phyloP scores from a whole-genome alignment of 345 rosid species.

The Microthlaspi erraticum region DNA sequence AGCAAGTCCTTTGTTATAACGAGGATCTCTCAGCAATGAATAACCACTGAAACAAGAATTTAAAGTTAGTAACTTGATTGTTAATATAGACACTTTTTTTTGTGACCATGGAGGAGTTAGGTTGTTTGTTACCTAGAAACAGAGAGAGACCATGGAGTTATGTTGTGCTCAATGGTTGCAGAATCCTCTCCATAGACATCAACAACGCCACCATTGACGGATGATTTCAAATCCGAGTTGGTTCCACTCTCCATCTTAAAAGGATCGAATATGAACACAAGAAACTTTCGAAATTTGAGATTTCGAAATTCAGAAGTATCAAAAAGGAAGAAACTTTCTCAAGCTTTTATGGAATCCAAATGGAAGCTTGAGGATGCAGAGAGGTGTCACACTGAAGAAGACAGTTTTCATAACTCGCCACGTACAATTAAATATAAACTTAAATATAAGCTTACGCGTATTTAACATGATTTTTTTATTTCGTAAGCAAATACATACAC shows the following conservation, averaged over 20 bases:
- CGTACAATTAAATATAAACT: constrained; percentile 19
- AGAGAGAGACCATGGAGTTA: constrained; percentile 89
- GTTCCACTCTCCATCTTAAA: constrained; percentile 61
- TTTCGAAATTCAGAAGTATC: neutral
- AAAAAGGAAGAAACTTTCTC: neutral
- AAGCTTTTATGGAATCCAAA: constrained; percentile 16
- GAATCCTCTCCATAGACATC: constrained; percentile 84
- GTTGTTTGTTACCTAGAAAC: constrained; percentile 67
- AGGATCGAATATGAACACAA: constrained; percentile 6
- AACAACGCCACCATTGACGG: constrained; percentile 71
- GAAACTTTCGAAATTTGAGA: neutral
- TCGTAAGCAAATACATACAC: constrained; percentile 23
- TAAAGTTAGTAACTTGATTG: neutral
- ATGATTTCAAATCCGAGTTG: constrained; percentile 59
- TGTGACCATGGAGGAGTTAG: neutral
- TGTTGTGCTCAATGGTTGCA: constrained; percentile 77
- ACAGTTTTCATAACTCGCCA: constrained; percentile 34
- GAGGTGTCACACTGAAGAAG: constrained; percentile 42
- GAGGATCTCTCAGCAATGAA: constrained; percentile 84
- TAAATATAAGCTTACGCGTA: neutral
- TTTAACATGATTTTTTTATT: neutral
- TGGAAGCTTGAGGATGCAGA: constrained; percentile 33
- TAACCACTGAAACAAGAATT: constrained; percentile 63
- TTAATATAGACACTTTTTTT: neutral
- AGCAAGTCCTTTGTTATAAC: constrained; percentile 88